Evolutionary conservation across 1,284 basidiomycete species (phyloP).

Genomic region (Tilletia walkeri): DNA sequence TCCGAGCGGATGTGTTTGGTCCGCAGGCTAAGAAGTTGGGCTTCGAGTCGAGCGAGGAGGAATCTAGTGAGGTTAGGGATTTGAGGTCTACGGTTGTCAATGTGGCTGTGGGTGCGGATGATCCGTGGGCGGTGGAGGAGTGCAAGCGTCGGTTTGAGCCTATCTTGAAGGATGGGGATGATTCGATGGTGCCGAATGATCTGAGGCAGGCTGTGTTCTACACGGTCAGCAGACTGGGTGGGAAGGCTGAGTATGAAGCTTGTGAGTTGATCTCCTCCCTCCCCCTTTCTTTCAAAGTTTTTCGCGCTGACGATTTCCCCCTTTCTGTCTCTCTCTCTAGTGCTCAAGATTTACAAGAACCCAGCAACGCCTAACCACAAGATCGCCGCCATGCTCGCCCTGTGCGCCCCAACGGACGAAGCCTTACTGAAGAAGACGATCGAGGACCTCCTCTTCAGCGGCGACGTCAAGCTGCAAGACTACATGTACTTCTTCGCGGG

Average conservation of each 20-base stretch:
- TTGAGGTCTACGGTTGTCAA: slow-evolving; percentile 74
- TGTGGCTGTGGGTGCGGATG: slow-evolving; percentile 62
- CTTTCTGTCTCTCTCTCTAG: slow-evolving; percentile 10
- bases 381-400: slow-evolving; percentile 54
- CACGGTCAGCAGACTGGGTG: slow-evolving; percentile 69
- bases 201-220: slow-evolving; percentile 40
- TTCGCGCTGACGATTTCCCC: slow-evolving; percentile 18
- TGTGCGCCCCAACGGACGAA: slow-evolving; percentile 47
- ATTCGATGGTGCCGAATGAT: slow-evolving; percentile 69
- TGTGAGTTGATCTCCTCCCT: slow-evolving; percentile 8
- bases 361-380: slow-evolving; percentile 60
- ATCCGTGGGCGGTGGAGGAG: slow-evolving; percentile 59
- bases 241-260: slow-evolving; percentile 67
- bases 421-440: slow-evolving; percentile 54
- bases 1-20: slow-evolving; percentile 65
- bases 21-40: slow-evolving; percentile 78
- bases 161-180: slow-evolving; percentile 72
- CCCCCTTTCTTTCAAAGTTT: slow-evolving; percentile 14
- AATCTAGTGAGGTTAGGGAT: slow-evolving; percentile 71
- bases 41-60: slow-evolving; percentile 70
- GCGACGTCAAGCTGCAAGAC: slow-evolving; percentile 57
- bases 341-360: slow-evolving; percentile 68
- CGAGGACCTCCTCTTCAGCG: slow-evolving; percentile 38
- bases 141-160: slow-evolving; percentile 72
- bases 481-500: slow-evolving; percentile 53